A percentile compares a stretch with the other conserved stretches of the same genome.
Conservation (phyloP, 2,329 filamentous ascomycete species). For the Pyrenophora tritici-repentis region DNA sequence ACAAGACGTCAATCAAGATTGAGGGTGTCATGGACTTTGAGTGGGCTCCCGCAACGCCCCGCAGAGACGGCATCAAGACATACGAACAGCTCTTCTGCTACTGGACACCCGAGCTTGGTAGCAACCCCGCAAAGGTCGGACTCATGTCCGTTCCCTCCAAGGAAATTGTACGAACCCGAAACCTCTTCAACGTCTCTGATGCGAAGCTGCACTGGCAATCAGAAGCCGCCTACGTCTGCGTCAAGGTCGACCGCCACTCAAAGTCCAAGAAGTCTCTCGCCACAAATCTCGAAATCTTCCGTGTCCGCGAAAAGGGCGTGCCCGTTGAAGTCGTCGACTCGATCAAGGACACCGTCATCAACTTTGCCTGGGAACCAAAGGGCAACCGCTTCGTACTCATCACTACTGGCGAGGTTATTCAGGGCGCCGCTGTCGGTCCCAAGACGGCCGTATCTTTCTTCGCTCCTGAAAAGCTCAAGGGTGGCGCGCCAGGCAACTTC, state of each 20-base stretch:
- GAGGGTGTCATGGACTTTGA: constrained; percentile 98
- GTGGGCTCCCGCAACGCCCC: constrained; percentile 85
- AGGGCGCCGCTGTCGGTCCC: constrained; percentile 79
- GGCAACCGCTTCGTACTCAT: constrained; percentile 97
- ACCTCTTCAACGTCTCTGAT: constrained; percentile 97
- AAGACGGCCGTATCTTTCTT: constrained; percentile 97
- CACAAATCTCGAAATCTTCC: constrained; percentile 98
- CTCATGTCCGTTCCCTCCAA: constrained; percentile 96
- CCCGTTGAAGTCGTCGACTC: constrained; percentile 97
- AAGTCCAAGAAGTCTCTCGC: constrained; percentile 99
- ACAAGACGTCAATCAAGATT: constrained; percentile 92
- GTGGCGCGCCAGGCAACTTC: constrained; percentile 82
- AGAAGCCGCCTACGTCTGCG: constrained; percentile 88
- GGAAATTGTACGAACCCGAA: constrained; percentile 89
- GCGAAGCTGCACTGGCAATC: constrained; percentile 99
- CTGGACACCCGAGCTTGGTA: constrained; percentile 98
- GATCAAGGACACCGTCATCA: constrained; percentile 98
- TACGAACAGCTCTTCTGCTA: constrained; percentile 98
- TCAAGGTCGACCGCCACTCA: constrained; percentile 98
- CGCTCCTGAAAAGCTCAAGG: constrained; percentile 94
- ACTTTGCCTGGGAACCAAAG: constrained; percentile 99
- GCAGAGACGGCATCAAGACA: constrained; percentile 81
- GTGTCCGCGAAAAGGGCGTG: constrained; percentile 94
- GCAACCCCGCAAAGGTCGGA: constrained; percentile 95
- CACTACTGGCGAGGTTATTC: constrained; percentile 83